Conservation (phyloP, 192 early-diverging fungal species). For the Backusella tarrabulga region DNA sequence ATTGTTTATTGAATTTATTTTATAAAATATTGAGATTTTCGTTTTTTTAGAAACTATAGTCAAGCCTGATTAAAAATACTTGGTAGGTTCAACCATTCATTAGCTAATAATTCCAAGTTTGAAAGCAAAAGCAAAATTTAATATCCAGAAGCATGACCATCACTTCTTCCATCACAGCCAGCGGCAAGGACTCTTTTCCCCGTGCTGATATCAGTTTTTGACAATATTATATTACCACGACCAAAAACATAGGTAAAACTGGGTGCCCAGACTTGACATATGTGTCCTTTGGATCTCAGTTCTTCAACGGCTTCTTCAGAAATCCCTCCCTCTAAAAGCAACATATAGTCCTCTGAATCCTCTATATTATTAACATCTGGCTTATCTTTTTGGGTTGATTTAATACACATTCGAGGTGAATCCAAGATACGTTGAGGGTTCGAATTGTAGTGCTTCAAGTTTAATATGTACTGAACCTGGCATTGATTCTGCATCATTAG, state of each 20-base stretch:
- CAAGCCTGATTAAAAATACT: too few species aligned
- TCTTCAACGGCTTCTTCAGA: slow-evolving; percentile 35
- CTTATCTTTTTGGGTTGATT: slow-evolving; percentile 28
- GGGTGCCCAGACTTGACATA: slow-evolving; percentile 41
- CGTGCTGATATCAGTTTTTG: slow-evolving; percentile 30
- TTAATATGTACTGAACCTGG: slow-evolving; percentile 75
- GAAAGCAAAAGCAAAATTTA: slow-evolving; percentile 14
- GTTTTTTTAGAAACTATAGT: too few species aligned
- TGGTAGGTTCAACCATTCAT: too few species aligned
- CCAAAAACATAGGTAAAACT: slow-evolving; percentile 60
- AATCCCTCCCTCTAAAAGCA: slow-evolving; percentile 66
- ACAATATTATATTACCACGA: slow-evolving; percentile 68
- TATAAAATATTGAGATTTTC: too few species aligned
- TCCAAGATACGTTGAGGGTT: slow-evolving; percentile 69
- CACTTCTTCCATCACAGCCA: slow-evolving; percentile 57
- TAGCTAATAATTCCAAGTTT: too few species aligned
- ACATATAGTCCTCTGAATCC: slow-evolving; percentile 28
- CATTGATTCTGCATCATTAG: slow-evolving; percentile 82
- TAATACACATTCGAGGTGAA: slow-evolving; percentile 63
- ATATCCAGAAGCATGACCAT: slow-evolving; percentile 56
- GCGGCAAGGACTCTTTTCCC: slow-evolving; percentile 45
- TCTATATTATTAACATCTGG: slow-evolving; percentile 16
- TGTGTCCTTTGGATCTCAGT: slow-evolving; percentile 59
- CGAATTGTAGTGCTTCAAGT: slow-evolving; percentile 54
- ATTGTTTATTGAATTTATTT: too few species aligned